Evolutionary conservation across 179 eudicot genomes (phyloP), one percentile per base, ranked within the genome.

Genomic region (Beta corolliflora): DNA sequence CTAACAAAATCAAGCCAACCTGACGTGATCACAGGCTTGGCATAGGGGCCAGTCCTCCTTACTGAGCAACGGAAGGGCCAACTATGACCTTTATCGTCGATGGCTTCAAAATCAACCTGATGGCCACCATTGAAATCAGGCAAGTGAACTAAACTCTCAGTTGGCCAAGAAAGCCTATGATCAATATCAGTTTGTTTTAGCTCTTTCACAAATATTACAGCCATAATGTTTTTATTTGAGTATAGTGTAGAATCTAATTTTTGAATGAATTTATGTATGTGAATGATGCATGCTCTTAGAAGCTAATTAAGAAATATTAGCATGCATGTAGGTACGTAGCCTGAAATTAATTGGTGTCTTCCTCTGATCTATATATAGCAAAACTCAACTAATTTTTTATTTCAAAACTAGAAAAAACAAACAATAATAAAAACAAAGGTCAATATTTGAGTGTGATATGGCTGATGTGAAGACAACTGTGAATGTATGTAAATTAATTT

Each of bases 181-280:
- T 59, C 64, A 19, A 59, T 59, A 59, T 59, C 64, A 59, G 64
- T 59, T 59, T 59, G 64, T 59, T 59, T 59, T 19, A 59, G 64
- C 64, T 59, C 64, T 59, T 59, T 59, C 8, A 59, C 64, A 7
- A 19, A 59, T 59, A 59, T 59, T 19, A 59, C 64, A 59, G n/a
- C 64, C 64, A 59, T 59, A 4, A 18, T 59, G 10, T n/a, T 5
- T 9, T 9, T 9, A 50, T 6, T 50, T 50, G 10, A 6, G 54
- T 50, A 25, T 25, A 25, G 29, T 25, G 29, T 25, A 25, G 29
- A 25, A 25, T 25, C 29, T 25, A 25, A 25, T 25, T 25, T 25
- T 25, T 25, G 29, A 25, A 25, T 25, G 29, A 25, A 25, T 25
- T 25, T 25, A 25, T 25, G 29, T 25, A 25, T 25, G 29, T 25